A percentile compares a stretch with the other conserved stretches of the same genome.
Conservation (phyloP, 140 eudicot genomes). For the Cichorium intybus region DNA sequence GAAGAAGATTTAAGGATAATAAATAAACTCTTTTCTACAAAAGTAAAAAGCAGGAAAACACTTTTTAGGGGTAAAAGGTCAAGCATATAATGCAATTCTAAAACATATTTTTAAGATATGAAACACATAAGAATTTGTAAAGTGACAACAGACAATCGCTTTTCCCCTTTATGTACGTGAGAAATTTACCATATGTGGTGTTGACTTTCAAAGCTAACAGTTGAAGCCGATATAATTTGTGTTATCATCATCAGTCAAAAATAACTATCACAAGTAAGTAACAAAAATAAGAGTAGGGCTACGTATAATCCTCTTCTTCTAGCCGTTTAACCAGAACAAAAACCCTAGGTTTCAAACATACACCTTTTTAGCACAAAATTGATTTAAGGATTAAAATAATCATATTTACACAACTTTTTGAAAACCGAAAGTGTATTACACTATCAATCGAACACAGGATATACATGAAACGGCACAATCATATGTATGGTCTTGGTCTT, state of each 20-base stretch:
- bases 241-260: not conserved
- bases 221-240: not conserved
- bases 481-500: not conserved
- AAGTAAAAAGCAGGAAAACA: too few species aligned
- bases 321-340: too few species aligned
- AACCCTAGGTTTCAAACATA: too few species aligned
- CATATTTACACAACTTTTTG: too few species aligned
- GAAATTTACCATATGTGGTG: not conserved
- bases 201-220: slow-evolving; percentile 8
- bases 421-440: too few species aligned
- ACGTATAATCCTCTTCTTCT: too few species aligned
- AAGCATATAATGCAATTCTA: slow-evolving; percentile 4
- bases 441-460: slow-evolving; percentile 5
- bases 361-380: too few species aligned
- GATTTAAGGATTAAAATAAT: too few species aligned
- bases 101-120: not conserved
- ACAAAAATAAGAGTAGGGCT: too few species aligned
- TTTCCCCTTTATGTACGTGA: not conserved
- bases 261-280: slow-evolving; percentile 4
- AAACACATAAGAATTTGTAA: slow-evolving; percentile 12
- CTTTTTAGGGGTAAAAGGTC: not conserved
- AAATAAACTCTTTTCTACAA: not conserved
- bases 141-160: not conserved
- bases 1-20: not conserved
- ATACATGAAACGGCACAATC: not conserved